Evolutionary conservation across 1,284 basidiomycete species (phyloP), one percentile per base, ranked within the genome.

Genomic region (Austroboletus novae-zelandiae): DNA sequence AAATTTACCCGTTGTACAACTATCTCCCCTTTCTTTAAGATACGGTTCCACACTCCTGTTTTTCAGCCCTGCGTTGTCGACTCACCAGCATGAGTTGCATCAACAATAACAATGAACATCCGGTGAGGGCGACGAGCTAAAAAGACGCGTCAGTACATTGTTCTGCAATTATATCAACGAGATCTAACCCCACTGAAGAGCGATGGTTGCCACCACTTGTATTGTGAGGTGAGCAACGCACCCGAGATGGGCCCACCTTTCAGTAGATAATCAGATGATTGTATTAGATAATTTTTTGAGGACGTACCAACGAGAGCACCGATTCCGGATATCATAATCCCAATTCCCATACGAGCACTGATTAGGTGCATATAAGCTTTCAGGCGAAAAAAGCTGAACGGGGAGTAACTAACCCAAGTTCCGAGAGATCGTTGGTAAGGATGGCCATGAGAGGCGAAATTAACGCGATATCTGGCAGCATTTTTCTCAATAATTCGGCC

Each of bases 341-440:
- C 53, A n/a, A 67, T 50, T 35, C 65, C 62, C 51, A 65, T 59
- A 14, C 65, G 62, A 15, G 45, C 65, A 18, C 62, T 67, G n/a
- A 47, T 40, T 8, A 11, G 34, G 1, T 1, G n/a, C 27, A 4
- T 29, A 29, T 53, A 11, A 52, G 31, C n/a, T n/a, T 9, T 36
- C 15, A 1, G 9, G 11, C 15, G 11, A 2, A 6, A 11, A 3
- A 6, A 11, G 6, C 8, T 14, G 9, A 25, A 44, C 8, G 4
- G 9, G 9, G 27, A 29, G 27, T 29, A 14, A 54, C 65, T 9
- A 15, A 64, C 65, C 65, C 65, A 9, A 67, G 48, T 43, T 62
- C 68, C 2, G 67, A 66, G n/a, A 66, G 40, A 43, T 73, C 60
- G 13, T 44, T 54, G 1, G 72, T 70, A 10, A 73, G 62, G 4